Evolutionary conservation across 805 yeast genomes (phyloP).

Genomic region (Candida tammaniensis): DNA sequence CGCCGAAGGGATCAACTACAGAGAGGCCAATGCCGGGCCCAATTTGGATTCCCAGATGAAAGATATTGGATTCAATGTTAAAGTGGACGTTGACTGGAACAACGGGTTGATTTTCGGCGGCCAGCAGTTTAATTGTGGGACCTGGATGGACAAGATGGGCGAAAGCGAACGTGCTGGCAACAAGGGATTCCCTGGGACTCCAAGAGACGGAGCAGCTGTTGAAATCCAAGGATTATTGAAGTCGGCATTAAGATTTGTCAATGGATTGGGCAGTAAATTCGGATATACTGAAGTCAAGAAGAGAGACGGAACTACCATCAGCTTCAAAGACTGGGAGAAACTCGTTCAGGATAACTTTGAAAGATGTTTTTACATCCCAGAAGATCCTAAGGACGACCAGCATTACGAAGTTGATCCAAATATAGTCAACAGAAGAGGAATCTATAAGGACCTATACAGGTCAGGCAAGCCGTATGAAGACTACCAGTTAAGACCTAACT

Average conservation of each 20-base stretch:
- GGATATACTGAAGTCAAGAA: constrained; percentile 54
- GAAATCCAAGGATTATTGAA: constrained; percentile 89
- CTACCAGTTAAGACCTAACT: constrained; percentile 89
- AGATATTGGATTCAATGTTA: constrained; percentile 87
- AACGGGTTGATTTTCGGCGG: constrained; percentile 92
- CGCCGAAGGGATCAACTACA: constrained; percentile 79
- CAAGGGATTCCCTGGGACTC: constrained; percentile 95
- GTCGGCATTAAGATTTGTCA: constrained; percentile 78
- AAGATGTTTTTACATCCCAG: constrained; percentile 72
- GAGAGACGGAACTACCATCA: constrained; percentile 51
- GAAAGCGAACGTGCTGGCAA: constrained; percentile 80
- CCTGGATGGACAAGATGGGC: constrained; percentile 99
- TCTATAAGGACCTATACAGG: constrained; percentile 81
- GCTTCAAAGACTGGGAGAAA: constrained; percentile 69
- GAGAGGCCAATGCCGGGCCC: constrained; percentile 96
- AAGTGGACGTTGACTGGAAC: constrained; percentile 77
- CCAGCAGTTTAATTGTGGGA: constrained; percentile 89
- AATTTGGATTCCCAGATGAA: constrained; percentile 87
- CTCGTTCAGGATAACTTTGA: constrained; percentile 75
- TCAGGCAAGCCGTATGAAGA: constrained; percentile 90
- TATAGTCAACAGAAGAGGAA: constrained; percentile 85
- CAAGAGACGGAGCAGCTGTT: constrained; percentile 95
- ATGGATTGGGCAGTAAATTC: constrained; percentile 60
- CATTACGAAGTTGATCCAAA: constrained; percentile 58
- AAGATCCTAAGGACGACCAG: constrained; percentile 56